Conservation (phyloP, 495 filamentous ascomycete species). For the Penicillium samsonianum region DNA sequence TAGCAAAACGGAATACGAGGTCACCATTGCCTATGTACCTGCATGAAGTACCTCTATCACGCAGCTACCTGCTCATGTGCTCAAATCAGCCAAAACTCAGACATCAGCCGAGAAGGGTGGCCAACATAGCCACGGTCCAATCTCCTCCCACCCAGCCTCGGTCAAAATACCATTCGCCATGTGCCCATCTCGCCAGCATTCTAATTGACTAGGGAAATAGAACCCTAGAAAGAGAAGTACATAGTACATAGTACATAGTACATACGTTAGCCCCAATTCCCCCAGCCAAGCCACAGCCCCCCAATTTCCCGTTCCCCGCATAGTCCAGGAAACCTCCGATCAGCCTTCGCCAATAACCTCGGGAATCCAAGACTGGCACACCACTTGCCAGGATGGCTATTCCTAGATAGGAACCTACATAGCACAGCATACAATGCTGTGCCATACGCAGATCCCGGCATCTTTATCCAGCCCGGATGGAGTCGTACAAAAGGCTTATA, state of each 20-base stretch:
- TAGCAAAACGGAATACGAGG: neutral
- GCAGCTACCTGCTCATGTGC: neutral
- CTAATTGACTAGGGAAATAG: neutral
- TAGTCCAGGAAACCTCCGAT: neutral
- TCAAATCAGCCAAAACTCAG: neutral
- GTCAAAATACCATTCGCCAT: neutral
- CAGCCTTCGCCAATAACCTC: neutral
- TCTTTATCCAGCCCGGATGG: neutral
- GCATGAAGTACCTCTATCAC: neutral
- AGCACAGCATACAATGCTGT: neutral
- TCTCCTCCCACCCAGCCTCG: neutral
- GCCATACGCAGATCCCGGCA: neutral
- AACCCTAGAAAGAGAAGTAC: neutral
- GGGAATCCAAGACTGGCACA: neutral
- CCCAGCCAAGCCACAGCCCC: neutral
- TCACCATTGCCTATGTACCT: neutral
- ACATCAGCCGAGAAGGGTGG: neutral
- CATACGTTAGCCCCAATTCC: too few relatives aligned
- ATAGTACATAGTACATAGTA: neutral
- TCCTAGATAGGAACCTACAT: neutral
- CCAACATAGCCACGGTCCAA: neutral
- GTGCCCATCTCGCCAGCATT: neutral
- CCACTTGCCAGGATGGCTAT: neutral
- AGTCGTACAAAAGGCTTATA: slow-evolving; percentile 5
- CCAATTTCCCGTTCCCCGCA: neutral